Conservation (phyloP, 192 early-diverging fungal genomes). For the Coemansia sp. region DNA sequence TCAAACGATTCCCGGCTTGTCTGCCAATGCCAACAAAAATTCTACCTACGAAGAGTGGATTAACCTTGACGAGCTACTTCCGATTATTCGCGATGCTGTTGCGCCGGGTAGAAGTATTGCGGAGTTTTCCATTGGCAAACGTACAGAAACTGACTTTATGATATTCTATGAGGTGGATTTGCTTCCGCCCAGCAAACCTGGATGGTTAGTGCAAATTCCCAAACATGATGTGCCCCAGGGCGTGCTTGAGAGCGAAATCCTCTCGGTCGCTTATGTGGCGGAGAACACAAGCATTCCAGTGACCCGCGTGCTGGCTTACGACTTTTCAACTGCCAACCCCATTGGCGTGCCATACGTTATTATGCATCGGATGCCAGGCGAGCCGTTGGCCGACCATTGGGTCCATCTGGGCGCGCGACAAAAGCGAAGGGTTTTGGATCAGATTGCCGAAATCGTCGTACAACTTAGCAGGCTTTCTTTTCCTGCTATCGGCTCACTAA, state of each 20-base stretch:
- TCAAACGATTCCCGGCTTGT: constrained; percentile 13
- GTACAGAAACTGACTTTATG: constrained; percentile 43
- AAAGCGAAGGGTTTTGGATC: constrained; percentile 30
- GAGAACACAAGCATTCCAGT: constrained; percentile 20
- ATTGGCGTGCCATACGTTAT: constrained; percentile 44
- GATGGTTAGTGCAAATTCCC: constrained; percentile 30
- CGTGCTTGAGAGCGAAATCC: constrained; percentile 42
- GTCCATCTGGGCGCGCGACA: constrained; percentile 5
- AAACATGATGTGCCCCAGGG: constrained; percentile 20
- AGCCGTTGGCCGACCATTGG: constrained; percentile 25
- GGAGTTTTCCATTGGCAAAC: constrained; percentile 8
- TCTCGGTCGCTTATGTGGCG: constrained; percentile 27
- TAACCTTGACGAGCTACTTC: constrained; percentile 26
- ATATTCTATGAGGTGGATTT: constrained; percentile 22
- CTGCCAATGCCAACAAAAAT: constrained; percentile 4
- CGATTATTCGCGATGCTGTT: constrained; percentile 1
- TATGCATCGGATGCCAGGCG: constrained; percentile 8
- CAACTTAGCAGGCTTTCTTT: constrained; percentile 29
- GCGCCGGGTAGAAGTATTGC: neutral
- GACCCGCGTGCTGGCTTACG: constrained; percentile 13
- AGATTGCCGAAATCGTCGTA: constrained; percentile 34
- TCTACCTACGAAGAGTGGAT: constrained; percentile 39
- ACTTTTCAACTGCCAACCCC: constrained; percentile 26
- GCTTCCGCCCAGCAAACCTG: neutral
- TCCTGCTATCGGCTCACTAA: constrained; percentile 32